Evolutionary conservation across 2,329 filamentous ascomycete genomes (phyloP), one percentile per base, ranked within the genome.

Genomic region (Raffaelea albimanens): DNA sequence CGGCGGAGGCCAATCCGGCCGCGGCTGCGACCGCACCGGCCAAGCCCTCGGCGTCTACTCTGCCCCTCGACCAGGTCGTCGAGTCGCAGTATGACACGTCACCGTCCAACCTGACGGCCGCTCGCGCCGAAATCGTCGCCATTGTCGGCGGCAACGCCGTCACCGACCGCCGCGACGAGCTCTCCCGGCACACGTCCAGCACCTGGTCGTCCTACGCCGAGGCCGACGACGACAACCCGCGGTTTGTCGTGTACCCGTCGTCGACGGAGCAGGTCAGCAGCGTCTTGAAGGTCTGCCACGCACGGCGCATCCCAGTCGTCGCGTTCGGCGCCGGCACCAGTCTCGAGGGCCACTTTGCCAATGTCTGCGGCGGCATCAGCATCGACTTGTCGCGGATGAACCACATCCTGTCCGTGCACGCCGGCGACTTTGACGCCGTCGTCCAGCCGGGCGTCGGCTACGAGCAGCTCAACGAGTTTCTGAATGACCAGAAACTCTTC

Each of bases 201-300:
- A 71, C 73, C 41, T 84, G 79, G 79, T 82, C 78, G 34, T 75
- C 76, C 20, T 77, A 83, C 61, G 66, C 67, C 38, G 64, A 69
- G 39, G 64, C 66, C 22, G 63, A 67, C 11, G 59, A 67, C 3
- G 69, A 79, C 50, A 67, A 71, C 31, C 73, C 78, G 11, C 82
- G 82, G 59, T 73, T 87, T 61, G 72, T 95, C 44, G 75, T 94
- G 33, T 90, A 82, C 59, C 89, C 89, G 0, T 71, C 67, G 36
- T 79, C 75, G 31, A 95, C 89, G 1, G 83, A 89, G 55, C 83
- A 95, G 57, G 87, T 95, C 4, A 83, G 83, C 14, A 71, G 75
- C 52, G 79, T 95, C 50, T 91, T 94, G 83, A 91, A 91, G 67
- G 68, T 95, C 46, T 95, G 89, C 67, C 86, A 94, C 62, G 67